These are phyloP conservation scores for Aspergillus ostianus DNA, from an alignment of 495 filamentous ascomycete genomes.

Conservation along the genomic window DNA sequence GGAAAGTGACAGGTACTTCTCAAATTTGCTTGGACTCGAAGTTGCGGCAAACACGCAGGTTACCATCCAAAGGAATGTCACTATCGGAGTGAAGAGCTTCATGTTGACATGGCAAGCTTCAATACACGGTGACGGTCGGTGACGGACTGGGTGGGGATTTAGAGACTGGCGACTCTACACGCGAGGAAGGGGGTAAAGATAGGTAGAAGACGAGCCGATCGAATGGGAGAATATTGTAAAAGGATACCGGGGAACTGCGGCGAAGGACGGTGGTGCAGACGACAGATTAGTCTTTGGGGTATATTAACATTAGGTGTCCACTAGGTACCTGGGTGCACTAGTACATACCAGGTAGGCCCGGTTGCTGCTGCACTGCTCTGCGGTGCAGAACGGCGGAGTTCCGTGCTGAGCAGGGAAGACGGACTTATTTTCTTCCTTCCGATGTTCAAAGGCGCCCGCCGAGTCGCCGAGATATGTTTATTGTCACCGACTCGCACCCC, in stretches of 20 bases:
- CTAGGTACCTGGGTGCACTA: constrained; percentile 12
- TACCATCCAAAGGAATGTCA: constrained; percentile 49
- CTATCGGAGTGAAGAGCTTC: constrained; percentile 53
- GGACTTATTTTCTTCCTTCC: constrained; percentile 11
- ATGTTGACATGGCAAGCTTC: constrained; percentile 33
- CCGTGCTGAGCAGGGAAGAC: background rate
- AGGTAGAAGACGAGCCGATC: no score
- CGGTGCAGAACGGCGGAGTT: background rate
- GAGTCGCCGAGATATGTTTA: background rate
- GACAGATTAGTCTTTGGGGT: no score
- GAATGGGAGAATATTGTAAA: background rate
- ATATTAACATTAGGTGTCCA: constrained; percentile 31
- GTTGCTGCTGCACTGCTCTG: no score
- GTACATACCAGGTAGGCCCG: no score
- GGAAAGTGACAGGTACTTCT: constrained; percentile 64
- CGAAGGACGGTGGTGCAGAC: no score
- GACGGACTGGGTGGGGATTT: background rate
- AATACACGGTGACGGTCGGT: background rate
- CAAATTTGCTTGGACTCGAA: constrained; percentile 51
- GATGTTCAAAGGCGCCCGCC: background rate
- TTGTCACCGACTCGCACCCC: background rate
- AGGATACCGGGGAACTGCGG: no score
- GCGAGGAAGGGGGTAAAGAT: no score
- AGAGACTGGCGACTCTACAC: no score
- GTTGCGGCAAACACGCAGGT: constrained; percentile 40